Conservation (phyloP, 768 basidiomycete species). For the Royoungia palumana region DNA sequence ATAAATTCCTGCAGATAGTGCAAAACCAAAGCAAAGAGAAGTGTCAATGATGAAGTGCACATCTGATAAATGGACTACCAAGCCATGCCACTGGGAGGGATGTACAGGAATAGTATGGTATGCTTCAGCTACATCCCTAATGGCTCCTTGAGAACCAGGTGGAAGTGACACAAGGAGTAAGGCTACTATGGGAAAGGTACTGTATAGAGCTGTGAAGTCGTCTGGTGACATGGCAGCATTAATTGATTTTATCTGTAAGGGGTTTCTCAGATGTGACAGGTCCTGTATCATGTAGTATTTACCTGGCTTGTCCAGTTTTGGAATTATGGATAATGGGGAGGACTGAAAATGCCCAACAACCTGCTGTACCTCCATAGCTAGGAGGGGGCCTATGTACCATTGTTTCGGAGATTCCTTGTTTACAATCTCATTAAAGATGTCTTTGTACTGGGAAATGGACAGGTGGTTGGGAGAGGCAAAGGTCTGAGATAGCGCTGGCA, state of each 20-base stretch:
- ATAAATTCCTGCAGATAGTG: neutral
- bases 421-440: neutral
- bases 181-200: neutral
- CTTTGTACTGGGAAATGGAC: neutral
- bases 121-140: neutral
- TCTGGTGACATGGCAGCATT: conserved; percentile 30
- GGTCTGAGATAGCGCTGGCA: neutral
- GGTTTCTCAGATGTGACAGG: conserved; percentile 16
- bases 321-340: conserved; percentile 28
- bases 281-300: conserved; percentile 30
- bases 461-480: neutral
- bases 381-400: neutral
- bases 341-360: conserved; percentile 28
- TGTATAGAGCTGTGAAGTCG: neutral
- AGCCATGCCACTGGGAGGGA: conserved; percentile 35
- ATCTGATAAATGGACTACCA: conserved; percentile 22
- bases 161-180: neutral
- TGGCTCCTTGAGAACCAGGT: neutral
- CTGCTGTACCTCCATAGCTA: conserved; percentile 7
- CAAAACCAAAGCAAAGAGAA: neutral
- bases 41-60: conserved; percentile 7
- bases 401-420: neutral
- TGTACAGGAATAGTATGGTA: conserved; percentile 29
- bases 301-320: conserved; percentile 22
- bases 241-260: conserved; percentile 26